Conservation (phyloP, 768 basidiomycete genomes). For the Boletus eberwhitei region DNA sequence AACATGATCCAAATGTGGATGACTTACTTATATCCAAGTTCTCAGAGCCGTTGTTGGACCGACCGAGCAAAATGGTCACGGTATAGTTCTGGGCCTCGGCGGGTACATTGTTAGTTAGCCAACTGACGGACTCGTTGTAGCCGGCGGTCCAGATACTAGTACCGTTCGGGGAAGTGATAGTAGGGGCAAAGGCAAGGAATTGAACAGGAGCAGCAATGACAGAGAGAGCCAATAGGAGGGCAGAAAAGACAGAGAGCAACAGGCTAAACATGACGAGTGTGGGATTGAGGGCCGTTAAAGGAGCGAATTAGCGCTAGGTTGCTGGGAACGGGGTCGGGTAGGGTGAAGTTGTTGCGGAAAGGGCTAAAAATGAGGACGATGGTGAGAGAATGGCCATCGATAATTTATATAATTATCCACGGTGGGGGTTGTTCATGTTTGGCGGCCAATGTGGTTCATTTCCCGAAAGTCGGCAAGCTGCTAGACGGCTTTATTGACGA, state of each 20-base stretch:
- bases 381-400: background rate
- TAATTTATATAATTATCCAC: slow-evolving; percentile 16
- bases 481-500: too few species aligned
- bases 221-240: slow-evolving; percentile 30
- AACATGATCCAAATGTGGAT: too few species aligned
- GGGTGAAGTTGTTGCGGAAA: background rate
- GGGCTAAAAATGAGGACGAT: background rate
- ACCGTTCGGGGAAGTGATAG: slow-evolving; percentile 38
- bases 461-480: background rate
- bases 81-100: slow-evolving; percentile 30
- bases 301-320: slow-evolving; percentile 15
- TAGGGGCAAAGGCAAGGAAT: slow-evolving; percentile 39
- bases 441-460: slow-evolving; percentile 8
- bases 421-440: slow-evolving; percentile 23
- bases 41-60: slow-evolving; percentile 36
- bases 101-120: slow-evolving; percentile 41
- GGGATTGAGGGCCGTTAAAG: slow-evolving; percentile 12
- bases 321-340: background rate
- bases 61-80: slow-evolving; percentile 47
- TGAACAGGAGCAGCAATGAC: slow-evolving; percentile 29
- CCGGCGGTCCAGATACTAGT: slow-evolving; percentile 38
- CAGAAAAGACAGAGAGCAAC: slow-evolving; percentile 26
- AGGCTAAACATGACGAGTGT: slow-evolving; percentile 21
- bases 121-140: slow-evolving; percentile 38
- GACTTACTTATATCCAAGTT: slow-evolving; percentile 49